These are phyloP conservation scores for Shiraia bambusicola DNA, from an alignment of 2,329 filamentous ascomycete species.

Conservation along the genomic window DNA sequence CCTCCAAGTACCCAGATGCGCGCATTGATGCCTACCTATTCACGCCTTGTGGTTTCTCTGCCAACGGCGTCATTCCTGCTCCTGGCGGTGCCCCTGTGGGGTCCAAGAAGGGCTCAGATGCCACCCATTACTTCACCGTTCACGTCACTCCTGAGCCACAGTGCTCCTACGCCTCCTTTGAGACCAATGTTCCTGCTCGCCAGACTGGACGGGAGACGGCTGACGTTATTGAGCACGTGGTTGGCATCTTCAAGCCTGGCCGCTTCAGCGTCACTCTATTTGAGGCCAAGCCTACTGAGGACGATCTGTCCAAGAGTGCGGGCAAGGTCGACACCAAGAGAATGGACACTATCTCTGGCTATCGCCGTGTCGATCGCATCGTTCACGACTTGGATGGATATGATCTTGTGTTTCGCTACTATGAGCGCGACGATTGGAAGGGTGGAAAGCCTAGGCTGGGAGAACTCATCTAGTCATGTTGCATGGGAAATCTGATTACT, in stretches of 20 bases:
- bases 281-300: slow-evolving; percentile 70
- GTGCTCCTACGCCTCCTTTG: slow-evolving; percentile 96
- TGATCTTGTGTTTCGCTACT: slow-evolving; percentile 94
- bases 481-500: not conserved
- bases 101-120: slow-evolving; percentile 44
- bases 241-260: slow-evolving; percentile 95
- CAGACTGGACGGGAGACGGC: slow-evolving; percentile 85
- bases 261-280: slow-evolving; percentile 97
- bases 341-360: slow-evolving; percentile 81
- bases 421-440: slow-evolving; percentile 83
- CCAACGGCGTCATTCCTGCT: slow-evolving; percentile 90
- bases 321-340: slow-evolving; percentile 46
- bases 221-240: slow-evolving; percentile 90
- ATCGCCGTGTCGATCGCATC: slow-evolving; percentile 87
- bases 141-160: slow-evolving; percentile 97
- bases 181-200: slow-evolving; percentile 91
- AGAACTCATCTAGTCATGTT: slow-evolving; percentile 42
- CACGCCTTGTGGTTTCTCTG: slow-evolving; percentile 93
- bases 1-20: slow-evolving; percentile 83
- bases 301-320: slow-evolving; percentile 41
- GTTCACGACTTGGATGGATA: slow-evolving; percentile 98
- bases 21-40: slow-evolving; percentile 96
- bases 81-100: slow-evolving; percentile 54
- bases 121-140: slow-evolving; percentile 89
- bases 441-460: slow-evolving; percentile 64